phyloP scores from a whole-genome alignment of 2,329 filamentous ascomycete genomes.

The Laburnicola sp. region DNA sequence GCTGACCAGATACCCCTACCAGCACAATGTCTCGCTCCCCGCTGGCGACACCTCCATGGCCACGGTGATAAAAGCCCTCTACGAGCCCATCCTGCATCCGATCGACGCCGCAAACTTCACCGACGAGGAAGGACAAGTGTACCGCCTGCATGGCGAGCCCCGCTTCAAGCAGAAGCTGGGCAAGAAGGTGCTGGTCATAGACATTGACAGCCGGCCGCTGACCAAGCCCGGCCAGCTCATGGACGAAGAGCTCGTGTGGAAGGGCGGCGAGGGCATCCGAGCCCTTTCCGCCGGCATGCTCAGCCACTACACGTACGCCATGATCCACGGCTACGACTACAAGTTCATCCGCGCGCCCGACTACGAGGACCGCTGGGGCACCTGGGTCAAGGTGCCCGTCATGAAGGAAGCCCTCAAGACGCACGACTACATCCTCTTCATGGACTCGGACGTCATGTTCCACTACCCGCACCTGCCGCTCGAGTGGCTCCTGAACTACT shows the following conservation, averaged over 20 bases:
- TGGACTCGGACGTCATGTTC: slow-evolving; percentile 56
- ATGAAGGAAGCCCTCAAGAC: slow-evolving; percentile 48
- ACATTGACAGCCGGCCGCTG: slow-evolving; percentile 45
- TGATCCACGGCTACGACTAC: slow-evolving; percentile 56
- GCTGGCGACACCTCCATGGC: slow-evolving; percentile 38
- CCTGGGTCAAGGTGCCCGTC: slow-evolving; percentile 56
- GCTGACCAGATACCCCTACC: slow-evolving; percentile 25
- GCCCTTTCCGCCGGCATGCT: slow-evolving; percentile 45
- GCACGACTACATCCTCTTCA: slow-evolving; percentile 52
- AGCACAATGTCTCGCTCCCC: slow-evolving; percentile 31
- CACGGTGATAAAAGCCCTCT: slow-evolving; percentile 44
- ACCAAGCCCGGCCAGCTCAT: slow-evolving; percentile 41
- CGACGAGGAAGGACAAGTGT: slow-evolving; percentile 43
- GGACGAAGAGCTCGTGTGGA: slow-evolving; percentile 43
- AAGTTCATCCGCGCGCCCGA: slow-evolving; percentile 51
- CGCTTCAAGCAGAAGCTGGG: slow-evolving; percentile 42
- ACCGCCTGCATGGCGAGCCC: slow-evolving; percentile 35
- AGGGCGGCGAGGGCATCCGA: slow-evolving; percentile 32
- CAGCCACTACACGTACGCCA: slow-evolving; percentile 46
- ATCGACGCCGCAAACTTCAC: slow-evolving; percentile 43
- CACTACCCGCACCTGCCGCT: slow-evolving; percentile 52
- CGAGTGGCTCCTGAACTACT: slow-evolving; percentile 57
- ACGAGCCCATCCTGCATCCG: slow-evolving; percentile 41
- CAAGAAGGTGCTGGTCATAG: slow-evolving; percentile 43
- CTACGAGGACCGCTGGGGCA: slow-evolving; percentile 49